Percentiles rank a stretch among this genome's conserved stretches.
phyloP scores from a whole-genome alignment of 2,329 filamentous ascomycete genomes.

The Ascochyta pisi region DNA sequence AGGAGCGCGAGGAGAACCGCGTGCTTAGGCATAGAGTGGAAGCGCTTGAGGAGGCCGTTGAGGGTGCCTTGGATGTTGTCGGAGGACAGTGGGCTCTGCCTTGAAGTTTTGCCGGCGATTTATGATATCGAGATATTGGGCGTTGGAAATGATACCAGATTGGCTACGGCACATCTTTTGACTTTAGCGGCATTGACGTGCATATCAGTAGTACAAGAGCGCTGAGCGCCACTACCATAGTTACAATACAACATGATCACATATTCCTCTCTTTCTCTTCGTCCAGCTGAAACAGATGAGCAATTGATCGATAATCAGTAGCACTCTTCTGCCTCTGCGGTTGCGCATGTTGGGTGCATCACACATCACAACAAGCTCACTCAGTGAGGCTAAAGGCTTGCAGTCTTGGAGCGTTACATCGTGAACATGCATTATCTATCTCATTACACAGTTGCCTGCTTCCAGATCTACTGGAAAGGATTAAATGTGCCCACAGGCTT shows the following conservation, averaged over 20 bases:
- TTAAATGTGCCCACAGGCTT: conserved; percentile 16
- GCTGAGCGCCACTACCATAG: conserved; percentile 1
- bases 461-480: conserved; percentile 11
- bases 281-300: not conserved
- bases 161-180: not conserved
- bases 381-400: no score
- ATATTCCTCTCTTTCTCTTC: not conserved
- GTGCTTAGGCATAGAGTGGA: conserved; percentile 60
- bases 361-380: no score
- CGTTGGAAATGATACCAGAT: conserved; percentile 14
- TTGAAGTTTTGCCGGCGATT: not conserved
- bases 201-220: conserved; percentile 5
- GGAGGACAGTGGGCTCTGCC: conserved; percentile 37
- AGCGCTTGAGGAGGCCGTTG: conserved; percentile 62
- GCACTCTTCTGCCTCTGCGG: not conserved
- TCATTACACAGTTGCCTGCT: not conserved
- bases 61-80: conserved; percentile 64
- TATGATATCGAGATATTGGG: not conserved
- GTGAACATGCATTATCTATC: not conserved
- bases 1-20: conserved; percentile 63
- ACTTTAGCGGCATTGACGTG: conserved; percentile 8
- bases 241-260: conserved; percentile 3
- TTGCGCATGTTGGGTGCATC: not conserved
- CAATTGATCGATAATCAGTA: not conserved
- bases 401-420: not conserved